Percentiles rank a stretch among this genome's conserved stretches.
phyloP scores from a whole-genome alignment of 75 land plant genomes.

The Pseudotsuga menziesii region DNA sequence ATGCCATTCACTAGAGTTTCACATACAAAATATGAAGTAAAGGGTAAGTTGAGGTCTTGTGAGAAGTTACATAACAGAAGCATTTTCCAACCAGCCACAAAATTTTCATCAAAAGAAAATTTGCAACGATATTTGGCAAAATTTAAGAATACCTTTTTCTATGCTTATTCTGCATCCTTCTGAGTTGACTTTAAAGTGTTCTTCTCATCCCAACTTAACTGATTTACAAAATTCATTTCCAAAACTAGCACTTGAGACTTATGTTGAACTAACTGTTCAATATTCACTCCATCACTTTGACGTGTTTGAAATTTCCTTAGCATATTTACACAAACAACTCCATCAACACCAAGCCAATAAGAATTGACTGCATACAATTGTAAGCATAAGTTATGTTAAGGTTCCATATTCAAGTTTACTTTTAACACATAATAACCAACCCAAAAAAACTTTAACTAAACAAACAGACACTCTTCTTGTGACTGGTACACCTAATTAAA shows the following conservation, averaged over 20 bases:
- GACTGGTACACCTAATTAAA: background rate
- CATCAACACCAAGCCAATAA: conserved; percentile 17
- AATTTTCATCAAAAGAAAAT: no score
- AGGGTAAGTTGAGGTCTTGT: no score
- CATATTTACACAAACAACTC: conserved; percentile 15
- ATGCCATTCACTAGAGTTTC: no score
- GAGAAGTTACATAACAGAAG: no score
- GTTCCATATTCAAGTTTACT: background rate
- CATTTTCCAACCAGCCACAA: no score
- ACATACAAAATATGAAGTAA: no score
- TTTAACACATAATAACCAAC: background rate
- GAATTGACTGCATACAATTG: conserved; percentile 29
- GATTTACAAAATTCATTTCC: conserved; percentile 48
- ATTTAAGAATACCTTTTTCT: conserved; percentile 58
- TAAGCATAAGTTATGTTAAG: conserved; percentile 19
- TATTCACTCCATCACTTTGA: conserved; percentile 19
- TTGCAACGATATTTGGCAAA: no score
- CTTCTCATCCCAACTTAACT: conserved; percentile 72
- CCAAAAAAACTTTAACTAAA: background rate
- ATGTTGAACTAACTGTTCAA: conserved; percentile 26
- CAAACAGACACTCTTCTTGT: background rate
- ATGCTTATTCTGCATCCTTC: conserved; percentile 55
- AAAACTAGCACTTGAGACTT: conserved; percentile 45
- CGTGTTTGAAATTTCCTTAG: conserved; percentile 8
- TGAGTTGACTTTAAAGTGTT: conserved; percentile 45